Evolutionary conservation across 2,329 filamentous ascomycete genomes (phyloP).

Genomic region (Aplosporella prunicola): DNA sequence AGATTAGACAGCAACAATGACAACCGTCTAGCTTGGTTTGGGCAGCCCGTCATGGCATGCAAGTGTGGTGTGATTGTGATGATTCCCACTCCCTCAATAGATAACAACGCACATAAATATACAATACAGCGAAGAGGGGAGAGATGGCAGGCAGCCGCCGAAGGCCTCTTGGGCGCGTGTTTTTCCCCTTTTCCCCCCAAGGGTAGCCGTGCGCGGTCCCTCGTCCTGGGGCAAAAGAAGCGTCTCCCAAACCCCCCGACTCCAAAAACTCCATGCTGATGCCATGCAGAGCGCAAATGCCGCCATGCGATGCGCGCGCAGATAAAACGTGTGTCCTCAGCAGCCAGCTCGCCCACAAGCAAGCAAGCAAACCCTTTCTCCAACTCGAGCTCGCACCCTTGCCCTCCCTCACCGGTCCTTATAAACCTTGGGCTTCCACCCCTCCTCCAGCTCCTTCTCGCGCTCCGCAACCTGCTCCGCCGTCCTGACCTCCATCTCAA

Average conservation of each 20-base stretch:
- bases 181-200: not conserved
- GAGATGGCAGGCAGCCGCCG: constrained; percentile 2
- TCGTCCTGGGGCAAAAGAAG: too few species aligned
- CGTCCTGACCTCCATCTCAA: constrained; percentile 76
- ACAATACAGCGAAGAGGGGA: constrained; percentile 9
- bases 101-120: too few species aligned
- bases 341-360: not conserved
- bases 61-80: too few species aligned
- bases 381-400: not conserved
- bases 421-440: constrained; percentile 92
- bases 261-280: constrained; percentile 12
- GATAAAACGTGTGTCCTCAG: not conserved
- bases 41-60: too few species aligned
- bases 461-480: constrained; percentile 59
- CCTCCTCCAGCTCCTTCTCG: constrained; percentile 71
- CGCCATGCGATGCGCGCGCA: constrained; percentile 5
- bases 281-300: constrained; percentile 8
- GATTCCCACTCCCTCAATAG: too few species aligned
- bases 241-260: not conserved
- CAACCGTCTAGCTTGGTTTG: too few species aligned
- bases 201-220: too few species aligned
- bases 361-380: not conserved
- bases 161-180: not conserved
- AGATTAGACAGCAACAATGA: too few species aligned
- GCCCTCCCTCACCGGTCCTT: constrained; percentile 58